A percentile compares a stretch with the other conserved stretches of the same genome.
These are phyloP conservation scores for Metarhizium rileyi DNA, from an alignment of 2,329 filamentous ascomycete species.

Conservation along the genomic window DNA sequence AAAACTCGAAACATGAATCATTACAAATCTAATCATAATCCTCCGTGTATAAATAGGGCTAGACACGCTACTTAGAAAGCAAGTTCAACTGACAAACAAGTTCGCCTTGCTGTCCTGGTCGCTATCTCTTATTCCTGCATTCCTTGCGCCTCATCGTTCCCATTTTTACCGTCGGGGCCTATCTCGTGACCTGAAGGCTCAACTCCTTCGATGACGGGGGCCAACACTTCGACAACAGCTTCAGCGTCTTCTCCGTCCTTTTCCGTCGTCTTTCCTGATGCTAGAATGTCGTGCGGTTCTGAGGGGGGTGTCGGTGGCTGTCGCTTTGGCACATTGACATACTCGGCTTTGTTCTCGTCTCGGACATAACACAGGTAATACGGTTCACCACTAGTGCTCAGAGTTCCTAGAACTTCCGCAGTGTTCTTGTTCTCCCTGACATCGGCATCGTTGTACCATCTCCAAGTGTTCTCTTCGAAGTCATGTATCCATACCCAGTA, in stretches of 20 bases:
- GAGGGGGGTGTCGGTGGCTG: conserved; percentile 11
- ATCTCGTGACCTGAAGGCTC: not conserved
- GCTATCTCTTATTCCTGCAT: not conserved
- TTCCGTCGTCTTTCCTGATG: conserved; percentile 8
- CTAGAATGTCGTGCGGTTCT: conserved; percentile 5
- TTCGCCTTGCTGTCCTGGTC: not conserved
- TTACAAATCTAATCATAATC: not conserved
- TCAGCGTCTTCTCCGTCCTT: conserved; percentile 17
- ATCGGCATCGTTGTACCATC: conserved; percentile 84
- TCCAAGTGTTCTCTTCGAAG: conserved; percentile 73
- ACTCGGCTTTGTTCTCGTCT: conserved; percentile 49
- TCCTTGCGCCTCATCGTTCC: not conserved
- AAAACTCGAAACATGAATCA: not conserved
- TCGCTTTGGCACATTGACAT: conserved; percentile 37
- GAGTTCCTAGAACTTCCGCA: conserved; percentile 57
- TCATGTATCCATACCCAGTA: conserved; percentile 98
- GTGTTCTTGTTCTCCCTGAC: conserved; percentile 61
- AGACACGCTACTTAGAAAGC: not conserved
- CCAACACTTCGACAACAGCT: conserved; percentile 4
- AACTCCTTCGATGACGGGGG: not conserved
- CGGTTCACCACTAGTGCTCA: conserved; percentile 63
- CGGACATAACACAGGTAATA: conserved; percentile 79
- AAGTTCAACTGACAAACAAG: not conserved
- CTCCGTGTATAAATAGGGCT: not conserved
- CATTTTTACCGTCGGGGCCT: not conserved